phyloP scores from a whole-genome alignment of 1,139 yeast species.

The Taphrina flavorubra region DNA sequence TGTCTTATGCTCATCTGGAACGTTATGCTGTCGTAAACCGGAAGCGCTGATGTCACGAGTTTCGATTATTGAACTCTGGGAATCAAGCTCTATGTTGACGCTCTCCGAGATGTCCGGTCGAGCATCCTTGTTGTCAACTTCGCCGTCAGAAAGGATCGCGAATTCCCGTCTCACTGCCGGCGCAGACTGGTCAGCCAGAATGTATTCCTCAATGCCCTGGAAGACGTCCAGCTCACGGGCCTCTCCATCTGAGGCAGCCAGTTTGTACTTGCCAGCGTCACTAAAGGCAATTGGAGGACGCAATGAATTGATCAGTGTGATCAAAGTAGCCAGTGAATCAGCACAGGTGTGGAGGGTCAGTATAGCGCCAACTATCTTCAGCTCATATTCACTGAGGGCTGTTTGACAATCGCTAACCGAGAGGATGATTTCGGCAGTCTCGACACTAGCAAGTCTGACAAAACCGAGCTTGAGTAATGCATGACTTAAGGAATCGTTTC shows the following conservation, averaged over 20 bases:
- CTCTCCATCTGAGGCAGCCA: conserved; percentile 44
- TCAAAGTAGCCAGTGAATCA: conserved; percentile 76
- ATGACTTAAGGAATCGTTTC: conserved; percentile 9
- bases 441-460: conserved; percentile 45
- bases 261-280: conserved; percentile 57
- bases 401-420: not conserved
- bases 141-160: not conserved
- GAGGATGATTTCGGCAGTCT: conserved; percentile 23
- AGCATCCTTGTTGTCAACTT: not conserved
- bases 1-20: not conserved
- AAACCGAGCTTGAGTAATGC: conserved; percentile 43
- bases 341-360: conserved; percentile 72
- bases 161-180: not conserved
- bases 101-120: not conserved
- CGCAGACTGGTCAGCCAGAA: conserved; percentile 46
- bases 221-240: conserved; percentile 57
- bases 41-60: not conserved
- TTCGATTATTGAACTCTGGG: not conserved
- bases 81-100: not conserved
- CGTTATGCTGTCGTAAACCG: not conserved
- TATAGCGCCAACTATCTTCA: conserved; percentile 58
- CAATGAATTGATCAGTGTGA: conserved; percentile 72
- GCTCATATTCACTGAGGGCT: conserved; percentile 39
- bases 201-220: conserved; percentile 57
- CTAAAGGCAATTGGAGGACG: conserved; percentile 65